Conservation (phyloP, 176 grass and related monocot species). For the Carex scoparia region DNA sequence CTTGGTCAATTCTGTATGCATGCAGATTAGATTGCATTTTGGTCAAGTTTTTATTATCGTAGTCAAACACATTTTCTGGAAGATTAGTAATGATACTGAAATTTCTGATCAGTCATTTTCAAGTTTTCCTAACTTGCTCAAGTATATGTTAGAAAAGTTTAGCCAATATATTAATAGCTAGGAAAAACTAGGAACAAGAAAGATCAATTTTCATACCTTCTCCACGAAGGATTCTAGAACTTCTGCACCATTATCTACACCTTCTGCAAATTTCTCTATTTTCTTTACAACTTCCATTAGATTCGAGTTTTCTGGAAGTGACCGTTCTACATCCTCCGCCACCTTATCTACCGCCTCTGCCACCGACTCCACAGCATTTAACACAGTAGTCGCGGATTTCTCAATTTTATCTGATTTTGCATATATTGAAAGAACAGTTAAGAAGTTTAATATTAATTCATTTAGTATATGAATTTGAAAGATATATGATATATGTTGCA, state of each 20-base stretch:
- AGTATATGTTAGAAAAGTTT: background rate
- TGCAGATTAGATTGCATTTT: background rate
- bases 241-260: conserved; percentile 50
- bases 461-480: background rate
- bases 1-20: background rate
- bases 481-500: background rate
- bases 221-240: conserved; percentile 42
- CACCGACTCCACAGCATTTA: conserved; percentile 48
- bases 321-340: conserved; percentile 28
- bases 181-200: background rate
- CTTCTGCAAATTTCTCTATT: conserved; percentile 49
- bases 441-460: background rate
- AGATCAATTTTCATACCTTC: conserved; percentile 35
- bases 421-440: background rate
- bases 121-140: too few relatives aligned
- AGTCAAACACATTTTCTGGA: conserved; percentile 13
- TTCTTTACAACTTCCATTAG: conserved; percentile 33
- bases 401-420: conserved; percentile 33
- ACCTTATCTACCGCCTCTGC: conserved; percentile 52
- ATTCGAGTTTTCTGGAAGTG: conserved; percentile 46
- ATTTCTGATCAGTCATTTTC: background rate
- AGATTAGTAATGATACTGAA: background rate
- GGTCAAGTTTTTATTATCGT: too few relatives aligned
- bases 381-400: conserved; percentile 23
- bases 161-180: background rate